Percentiles rank a stretch among this genome's conserved stretches.
Conservation (phyloP, 2,329 filamentous ascomycete species). For the Ceratocystis destructans region DNA sequence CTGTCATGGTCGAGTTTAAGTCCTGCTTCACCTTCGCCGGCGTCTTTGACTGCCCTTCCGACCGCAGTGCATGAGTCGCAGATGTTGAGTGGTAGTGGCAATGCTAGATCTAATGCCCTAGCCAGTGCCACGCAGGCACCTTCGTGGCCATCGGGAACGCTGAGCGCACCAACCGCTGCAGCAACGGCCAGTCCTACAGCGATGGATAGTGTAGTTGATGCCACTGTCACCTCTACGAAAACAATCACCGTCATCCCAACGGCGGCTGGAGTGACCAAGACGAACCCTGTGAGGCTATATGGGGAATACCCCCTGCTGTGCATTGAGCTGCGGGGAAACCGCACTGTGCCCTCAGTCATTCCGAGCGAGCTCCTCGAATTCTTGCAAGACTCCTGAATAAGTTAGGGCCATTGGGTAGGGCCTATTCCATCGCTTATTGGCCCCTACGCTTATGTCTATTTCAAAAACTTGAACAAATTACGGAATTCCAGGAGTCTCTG, state of each 20-base stretch:
- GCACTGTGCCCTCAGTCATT: slow-evolving; percentile 6
- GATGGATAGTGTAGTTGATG: background rate
- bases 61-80: background rate
- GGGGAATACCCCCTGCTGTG: slow-evolving; percentile 17
- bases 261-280: background rate
- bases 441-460: background rate
- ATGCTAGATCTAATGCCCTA: background rate
- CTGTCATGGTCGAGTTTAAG: slow-evolving; percentile 6
- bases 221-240: background rate
- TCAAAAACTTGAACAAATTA: background rate
- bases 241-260: background rate
- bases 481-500: slow-evolving; percentile 4
- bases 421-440: background rate
- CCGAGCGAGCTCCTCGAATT: slow-evolving; percentile 12
- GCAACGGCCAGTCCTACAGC: background rate
- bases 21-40: background rate
- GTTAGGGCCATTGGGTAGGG: background rate
- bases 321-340: slow-evolving; percentile 11
- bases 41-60: background rate
- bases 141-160: slow-evolving; percentile 11
- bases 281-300: slow-evolving; percentile 12
- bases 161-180: slow-evolving; percentile 7
- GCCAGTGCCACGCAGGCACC: slow-evolving; percentile 9
- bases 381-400: slow-evolving; percentile 7
- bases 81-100: background rate